These are phyloP conservation scores for Spergularia azorica DNA, from an alignment of 179 eudicot genomes.

Conservation along the genomic window DNA sequence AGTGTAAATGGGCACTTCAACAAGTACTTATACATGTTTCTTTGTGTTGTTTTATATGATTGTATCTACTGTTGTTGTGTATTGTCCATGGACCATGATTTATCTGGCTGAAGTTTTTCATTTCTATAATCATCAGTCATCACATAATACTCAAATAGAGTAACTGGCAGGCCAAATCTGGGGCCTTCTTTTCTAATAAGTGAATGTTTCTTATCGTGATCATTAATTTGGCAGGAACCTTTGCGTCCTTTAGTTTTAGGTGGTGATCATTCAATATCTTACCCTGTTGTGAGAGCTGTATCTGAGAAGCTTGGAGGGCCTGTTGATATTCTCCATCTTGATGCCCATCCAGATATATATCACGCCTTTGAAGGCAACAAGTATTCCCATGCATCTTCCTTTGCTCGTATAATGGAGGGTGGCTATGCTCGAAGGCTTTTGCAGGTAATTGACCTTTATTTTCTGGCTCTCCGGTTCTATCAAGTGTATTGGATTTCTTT, in stretches of 20 bases:
- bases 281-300: constrained; percentile 91
- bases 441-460: constrained; percentile 53
- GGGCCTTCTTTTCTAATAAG: not conserved
- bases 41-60: too few relatives aligned
- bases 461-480: not conserved
- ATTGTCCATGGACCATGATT: too few relatives aligned
- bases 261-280: constrained; percentile 95
- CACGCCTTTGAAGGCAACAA: constrained; percentile 89
- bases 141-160: too few relatives aligned
- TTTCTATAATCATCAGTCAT: too few relatives aligned
- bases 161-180: not conserved
- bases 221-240: constrained; percentile 59
- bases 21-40: too few relatives aligned
- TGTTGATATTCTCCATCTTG: constrained; percentile 87
- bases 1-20: too few relatives aligned
- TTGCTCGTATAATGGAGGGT: constrained; percentile 97
- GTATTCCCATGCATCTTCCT: constrained; percentile 95
- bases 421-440: constrained; percentile 90
- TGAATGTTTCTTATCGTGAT: constrained; percentile 4
- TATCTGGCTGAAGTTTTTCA: too few relatives aligned
- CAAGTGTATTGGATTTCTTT: too few relatives aligned
- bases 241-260: constrained; percentile 91
- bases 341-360: constrained; percentile 28
- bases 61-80: too few relatives aligned
- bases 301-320: constrained; percentile 99